Conservation (phyloP, 2,329 filamentous ascomycete genomes). For the Calycina herbarum region DNA sequence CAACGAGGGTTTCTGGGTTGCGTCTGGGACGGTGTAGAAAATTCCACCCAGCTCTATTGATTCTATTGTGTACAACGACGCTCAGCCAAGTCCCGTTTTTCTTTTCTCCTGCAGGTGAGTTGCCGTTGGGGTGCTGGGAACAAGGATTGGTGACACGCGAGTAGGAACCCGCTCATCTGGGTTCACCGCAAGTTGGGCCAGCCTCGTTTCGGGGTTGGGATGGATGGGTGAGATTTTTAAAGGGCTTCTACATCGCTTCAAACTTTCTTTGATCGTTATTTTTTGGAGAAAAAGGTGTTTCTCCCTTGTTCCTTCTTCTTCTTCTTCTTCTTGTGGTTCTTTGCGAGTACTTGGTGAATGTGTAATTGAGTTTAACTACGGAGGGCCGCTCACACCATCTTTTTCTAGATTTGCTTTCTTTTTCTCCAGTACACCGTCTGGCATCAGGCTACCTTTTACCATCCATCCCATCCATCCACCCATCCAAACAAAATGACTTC, state of each 20-base stretch:
- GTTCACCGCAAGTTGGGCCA: conserved; percentile 4
- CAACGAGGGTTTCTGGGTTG: no score
- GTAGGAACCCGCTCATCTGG: background rate
- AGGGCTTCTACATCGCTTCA: no score
- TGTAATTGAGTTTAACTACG: no score
- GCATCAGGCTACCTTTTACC: no score
- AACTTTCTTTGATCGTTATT: no score
- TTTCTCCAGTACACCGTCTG: no score
- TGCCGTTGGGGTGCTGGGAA: background rate
- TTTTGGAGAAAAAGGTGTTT: no score
- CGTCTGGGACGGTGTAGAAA: background rate
- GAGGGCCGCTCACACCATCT: no score
- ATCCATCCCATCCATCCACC: background rate
- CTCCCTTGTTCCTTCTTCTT: no score
- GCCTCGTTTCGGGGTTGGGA: background rate
- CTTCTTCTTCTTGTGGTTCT: no score
- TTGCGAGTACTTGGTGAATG: no score
- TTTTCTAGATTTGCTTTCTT: no score
- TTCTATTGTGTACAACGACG: background rate
- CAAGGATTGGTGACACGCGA: background rate
- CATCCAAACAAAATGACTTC: background rate
- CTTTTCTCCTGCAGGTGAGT: background rate
- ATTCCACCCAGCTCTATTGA: background rate
- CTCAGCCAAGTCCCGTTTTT: background rate
- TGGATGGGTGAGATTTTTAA: background rate